phyloP scores from a whole-genome alignment of 1,284 basidiomycete species.

The Mycosarcoma mackinlayi region DNA sequence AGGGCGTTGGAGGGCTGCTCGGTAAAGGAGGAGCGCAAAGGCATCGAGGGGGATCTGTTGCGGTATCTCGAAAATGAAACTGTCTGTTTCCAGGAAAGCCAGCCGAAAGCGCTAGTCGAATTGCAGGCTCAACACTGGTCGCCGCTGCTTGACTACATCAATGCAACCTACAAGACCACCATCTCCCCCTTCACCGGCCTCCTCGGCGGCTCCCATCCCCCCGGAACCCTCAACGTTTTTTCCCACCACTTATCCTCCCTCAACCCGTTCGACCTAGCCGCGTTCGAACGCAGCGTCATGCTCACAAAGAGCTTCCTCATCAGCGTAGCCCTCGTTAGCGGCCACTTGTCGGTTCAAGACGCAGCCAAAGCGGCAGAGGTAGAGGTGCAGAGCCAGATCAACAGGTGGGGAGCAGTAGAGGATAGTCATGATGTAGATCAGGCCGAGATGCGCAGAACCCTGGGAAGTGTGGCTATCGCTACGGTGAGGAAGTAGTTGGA shows the following conservation, averaged over 20 bases:
- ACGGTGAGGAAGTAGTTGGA: constrained; percentile 15
- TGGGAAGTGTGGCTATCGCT: constrained; percentile 71
- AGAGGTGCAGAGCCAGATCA: constrained; percentile 93
- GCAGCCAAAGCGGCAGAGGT: constrained; percentile 88
- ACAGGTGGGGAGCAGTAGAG: constrained; percentile 98
- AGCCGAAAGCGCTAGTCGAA: constrained; percentile 79
- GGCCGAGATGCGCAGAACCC: constrained; percentile 86
- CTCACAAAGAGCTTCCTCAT: constrained; percentile 92
- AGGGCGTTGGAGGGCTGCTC: constrained; percentile 85
- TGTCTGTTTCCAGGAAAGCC: constrained; percentile 86
- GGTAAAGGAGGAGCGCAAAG: constrained; percentile 73
- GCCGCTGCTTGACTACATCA: constrained; percentile 85
- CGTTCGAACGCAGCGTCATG: constrained; percentile 90
- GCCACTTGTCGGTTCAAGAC: constrained; percentile 77
- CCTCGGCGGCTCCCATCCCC: constrained; percentile 43
- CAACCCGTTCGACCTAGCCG: constrained; percentile 68
- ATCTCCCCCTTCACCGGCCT: constrained; percentile 46
- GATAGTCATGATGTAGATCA: constrained; percentile 85
- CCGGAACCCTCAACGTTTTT: constrained; percentile 26
- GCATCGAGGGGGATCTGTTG: constrained; percentile 80
- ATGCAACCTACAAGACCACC: constrained; percentile 73
- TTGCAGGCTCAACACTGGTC: constrained; percentile 91
- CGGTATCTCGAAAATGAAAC: constrained; percentile 95
- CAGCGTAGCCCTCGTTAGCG: constrained; percentile 83
- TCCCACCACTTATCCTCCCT: constrained; percentile 25